These are phyloP conservation scores for Saccharomycopsis sp. DNA, from an alignment of 805 yeast genomes.

Conservation along the genomic window DNA sequence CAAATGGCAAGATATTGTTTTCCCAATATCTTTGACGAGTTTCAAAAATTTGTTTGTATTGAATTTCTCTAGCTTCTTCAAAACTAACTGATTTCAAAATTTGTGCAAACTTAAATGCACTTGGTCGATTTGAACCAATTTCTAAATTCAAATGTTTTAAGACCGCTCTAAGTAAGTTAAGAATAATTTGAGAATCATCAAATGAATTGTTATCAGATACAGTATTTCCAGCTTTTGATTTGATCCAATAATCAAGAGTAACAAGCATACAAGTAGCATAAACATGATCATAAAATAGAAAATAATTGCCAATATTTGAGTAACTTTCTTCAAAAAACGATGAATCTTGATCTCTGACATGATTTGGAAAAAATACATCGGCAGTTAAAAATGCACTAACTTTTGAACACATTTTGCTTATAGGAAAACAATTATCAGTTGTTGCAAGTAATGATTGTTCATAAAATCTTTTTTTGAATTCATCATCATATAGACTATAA, in stretches of 20 bases:
- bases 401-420: constrained; percentile 29
- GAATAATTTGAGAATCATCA: constrained; percentile 42
- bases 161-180: constrained; percentile 33
- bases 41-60: constrained; percentile 35
- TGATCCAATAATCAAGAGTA: constrained; percentile 39
- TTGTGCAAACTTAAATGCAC: constrained; percentile 12
- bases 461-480: constrained; percentile 50
- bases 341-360: neutral
- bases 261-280: constrained; percentile 30
- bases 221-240: constrained; percentile 42
- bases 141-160: constrained; percentile 22
- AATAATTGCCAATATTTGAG: neutral
- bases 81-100: constrained; percentile 31
- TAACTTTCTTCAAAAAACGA: neutral
- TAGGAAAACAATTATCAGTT: constrained; percentile 40
- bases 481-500: constrained; percentile 43
- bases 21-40: constrained; percentile 34
- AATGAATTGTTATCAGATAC: constrained; percentile 36
- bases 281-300: constrained; percentile 1
- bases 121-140: neutral
- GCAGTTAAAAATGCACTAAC: constrained; percentile 24
- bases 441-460: constrained; percentile 55
- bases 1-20: constrained; percentile 35
- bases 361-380: constrained; percentile 19
- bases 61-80: constrained; percentile 42